Percentiles rank a stretch among this genome's conserved stretches.
Conservation (phyloP, 352 stramenopile genomes). For the Aphanomyces stellatus region DNA sequence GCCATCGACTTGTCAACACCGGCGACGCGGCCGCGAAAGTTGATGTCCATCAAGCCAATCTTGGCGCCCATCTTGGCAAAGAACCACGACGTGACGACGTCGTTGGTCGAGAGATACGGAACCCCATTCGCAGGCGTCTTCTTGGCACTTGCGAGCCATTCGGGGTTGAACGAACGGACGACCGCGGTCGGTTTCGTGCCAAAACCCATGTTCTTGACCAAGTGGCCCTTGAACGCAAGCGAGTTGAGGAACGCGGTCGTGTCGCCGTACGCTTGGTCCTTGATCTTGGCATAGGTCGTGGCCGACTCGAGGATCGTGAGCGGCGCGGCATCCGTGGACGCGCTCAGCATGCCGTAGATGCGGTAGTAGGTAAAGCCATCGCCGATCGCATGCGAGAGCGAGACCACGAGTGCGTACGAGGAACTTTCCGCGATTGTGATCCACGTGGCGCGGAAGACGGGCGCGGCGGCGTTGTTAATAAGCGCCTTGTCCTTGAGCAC, state of each 20-base stretch:
- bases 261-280: not conserved
- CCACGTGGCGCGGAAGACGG: not conserved
- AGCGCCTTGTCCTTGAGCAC: not conserved
- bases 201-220: not conserved
- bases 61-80: not conserved
- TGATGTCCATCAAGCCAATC: not conserved
- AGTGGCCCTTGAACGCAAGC: not conserved
- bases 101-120: not conserved
- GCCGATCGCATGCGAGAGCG: not conserved
- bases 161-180: not conserved
- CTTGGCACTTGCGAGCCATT: not conserved
- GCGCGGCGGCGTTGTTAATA: not conserved
- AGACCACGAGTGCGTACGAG: not conserved
- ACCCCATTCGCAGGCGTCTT: not conserved
- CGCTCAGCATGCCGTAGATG: constrained; percentile 3
- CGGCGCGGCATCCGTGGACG: not conserved
- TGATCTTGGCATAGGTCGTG: not conserved
- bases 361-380: constrained; percentile 1
- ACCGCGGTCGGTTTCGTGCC: not conserved
- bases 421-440: not conserved
- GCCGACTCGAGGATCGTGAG: not conserved
- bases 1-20: not conserved
- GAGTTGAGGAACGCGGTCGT: not conserved
- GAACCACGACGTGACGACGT: not conserved
- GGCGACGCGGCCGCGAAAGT: not conserved